Conservation (phyloP, 352 stramenopile species). For the Globisporangium nodosum region DNA sequence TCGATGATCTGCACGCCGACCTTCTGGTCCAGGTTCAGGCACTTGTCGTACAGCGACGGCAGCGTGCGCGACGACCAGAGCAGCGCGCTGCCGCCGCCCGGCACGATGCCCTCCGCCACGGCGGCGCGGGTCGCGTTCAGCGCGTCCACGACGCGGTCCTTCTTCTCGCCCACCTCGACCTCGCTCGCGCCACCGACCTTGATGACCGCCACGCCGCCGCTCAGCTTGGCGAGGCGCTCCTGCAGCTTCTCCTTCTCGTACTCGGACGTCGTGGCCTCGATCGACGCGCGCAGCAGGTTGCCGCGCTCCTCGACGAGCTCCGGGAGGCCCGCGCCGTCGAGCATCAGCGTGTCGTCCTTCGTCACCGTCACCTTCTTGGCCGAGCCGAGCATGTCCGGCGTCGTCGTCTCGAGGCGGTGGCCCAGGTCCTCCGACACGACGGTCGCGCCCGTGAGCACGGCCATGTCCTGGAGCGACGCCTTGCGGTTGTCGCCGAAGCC, state of each 20-base stretch:
- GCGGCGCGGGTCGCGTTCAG: slow-evolving; percentile 98
- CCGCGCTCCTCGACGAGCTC: slow-evolving; percentile 95
- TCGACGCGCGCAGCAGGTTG: slow-evolving; percentile 93
- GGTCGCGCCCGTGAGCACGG: slow-evolving; percentile 96
- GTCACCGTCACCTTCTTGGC: slow-evolving; percentile 95
- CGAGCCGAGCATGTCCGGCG: slow-evolving; percentile 91
- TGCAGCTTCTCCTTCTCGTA: slow-evolving; percentile 99
- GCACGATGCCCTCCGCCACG: slow-evolving; percentile 98
- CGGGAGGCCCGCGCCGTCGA: slow-evolving; percentile 93
- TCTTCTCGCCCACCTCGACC: slow-evolving; percentile 99
- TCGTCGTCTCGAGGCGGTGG: slow-evolving; percentile 97
- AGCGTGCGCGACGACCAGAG: slow-evolving; percentile 96
- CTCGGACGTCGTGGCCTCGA: slow-evolving; percentile 96
- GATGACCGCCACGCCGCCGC: slow-evolving; percentile 98
- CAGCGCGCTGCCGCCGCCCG: slow-evolving; percentile 96
- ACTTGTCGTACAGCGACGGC: slow-evolving; percentile 80
- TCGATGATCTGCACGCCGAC: slow-evolving; percentile 98
- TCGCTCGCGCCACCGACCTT: slow-evolving; percentile 98
- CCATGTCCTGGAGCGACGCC: slow-evolving; percentile 99
- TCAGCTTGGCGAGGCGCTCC: slow-evolving; percentile 99
- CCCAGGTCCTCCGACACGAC: slow-evolving; percentile 98
- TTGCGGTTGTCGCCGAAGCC: slow-evolving; percentile 99
- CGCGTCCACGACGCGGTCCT: slow-evolving; percentile 99
- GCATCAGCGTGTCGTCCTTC: slow-evolving; percentile 99
- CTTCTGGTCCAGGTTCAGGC: slow-evolving; percentile 96